Conservation (phyloP, 495 filamentous ascomycete species). For the Aspergillus sclerotioniger region DNA sequence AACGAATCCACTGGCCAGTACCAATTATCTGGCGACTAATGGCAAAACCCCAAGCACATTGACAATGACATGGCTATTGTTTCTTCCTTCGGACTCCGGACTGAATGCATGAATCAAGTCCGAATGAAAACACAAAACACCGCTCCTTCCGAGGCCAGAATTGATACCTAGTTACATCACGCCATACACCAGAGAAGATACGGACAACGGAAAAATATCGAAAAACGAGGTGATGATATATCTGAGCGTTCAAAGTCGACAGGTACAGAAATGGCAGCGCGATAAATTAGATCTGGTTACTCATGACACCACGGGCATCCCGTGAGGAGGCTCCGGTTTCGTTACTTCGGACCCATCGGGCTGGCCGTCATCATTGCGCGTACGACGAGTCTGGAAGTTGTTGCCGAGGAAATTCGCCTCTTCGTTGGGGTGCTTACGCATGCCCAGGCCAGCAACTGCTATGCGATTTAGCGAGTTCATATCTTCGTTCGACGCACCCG, state of each 20-base stretch:
- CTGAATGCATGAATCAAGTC: neutral
- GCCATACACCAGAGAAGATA: conserved; percentile 21
- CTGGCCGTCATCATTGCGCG: conserved; percentile 35
- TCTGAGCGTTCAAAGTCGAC: neutral
- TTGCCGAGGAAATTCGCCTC: conserved; percentile 32
- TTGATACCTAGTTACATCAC: conserved; percentile 14
- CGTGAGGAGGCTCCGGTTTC: conserved; percentile 35
- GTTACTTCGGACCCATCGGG: conserved; percentile 24
- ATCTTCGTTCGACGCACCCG: conserved; percentile 35
- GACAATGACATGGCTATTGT: too few relatives aligned
- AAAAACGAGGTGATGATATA: neutral
- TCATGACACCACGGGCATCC: conserved; percentile 32
- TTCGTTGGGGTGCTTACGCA: conserved; percentile 45
- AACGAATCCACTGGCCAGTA: too few relatives aligned
- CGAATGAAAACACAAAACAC: conserved; percentile 16
- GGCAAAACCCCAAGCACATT: too few relatives aligned
- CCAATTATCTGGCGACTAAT: too few relatives aligned
- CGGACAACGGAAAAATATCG: neutral
- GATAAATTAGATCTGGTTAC: neutral
- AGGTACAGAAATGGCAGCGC: neutral
- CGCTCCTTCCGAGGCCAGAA: conserved; percentile 17
- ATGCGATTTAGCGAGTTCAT: conserved; percentile 49
- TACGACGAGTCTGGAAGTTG: conserved; percentile 36
- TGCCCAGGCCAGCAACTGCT: conserved; percentile 45
- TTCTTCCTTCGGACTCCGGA: neutral